phyloP scores from a whole-genome alignment of 2,329 filamentous ascomycete species.

The Nothopassalora personata region DNA sequence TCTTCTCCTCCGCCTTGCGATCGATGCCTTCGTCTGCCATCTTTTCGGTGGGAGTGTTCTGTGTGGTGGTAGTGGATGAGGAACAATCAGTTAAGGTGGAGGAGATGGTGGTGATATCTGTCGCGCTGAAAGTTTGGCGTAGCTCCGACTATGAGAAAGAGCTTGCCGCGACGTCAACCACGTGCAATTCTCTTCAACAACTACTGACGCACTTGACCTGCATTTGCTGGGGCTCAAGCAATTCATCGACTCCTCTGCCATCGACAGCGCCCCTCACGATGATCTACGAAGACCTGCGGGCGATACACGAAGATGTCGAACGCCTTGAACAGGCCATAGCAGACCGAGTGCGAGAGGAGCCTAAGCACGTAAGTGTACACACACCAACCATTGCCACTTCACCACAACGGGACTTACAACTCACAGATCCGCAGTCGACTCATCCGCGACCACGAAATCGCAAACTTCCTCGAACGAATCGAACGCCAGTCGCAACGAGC shows the following conservation, averaged over 20 bases:
- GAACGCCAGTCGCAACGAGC: conserved; percentile 78
- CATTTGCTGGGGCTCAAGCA: background rate
- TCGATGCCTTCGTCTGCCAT: conserved; percentile 89
- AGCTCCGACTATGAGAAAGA: background rate
- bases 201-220: background rate
- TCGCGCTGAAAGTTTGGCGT: background rate
- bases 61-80: background rate
- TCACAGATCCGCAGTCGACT: conserved; percentile 77
- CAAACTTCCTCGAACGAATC: conserved; percentile 80
- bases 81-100: background rate
- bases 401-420: conserved; percentile 18
- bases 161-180: background rate
- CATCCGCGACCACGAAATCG: conserved; percentile 85
- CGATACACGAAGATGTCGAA: conserved; percentile 93
- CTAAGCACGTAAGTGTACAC: conserved; percentile 64
- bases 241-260: background rate
- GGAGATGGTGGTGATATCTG: background rate
- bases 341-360: conserved; percentile 82
- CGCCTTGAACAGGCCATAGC: conserved; percentile 89
- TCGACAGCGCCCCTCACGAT: conserved; percentile 44
- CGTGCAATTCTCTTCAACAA: background rate
- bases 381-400: background rate
- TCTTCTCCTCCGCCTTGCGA: conserved; percentile 87
- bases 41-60: conserved; percentile 11
- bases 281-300: conserved; percentile 89